Evolutionary conservation across 306 rosid species (phyloP), one percentile per base, ranked within the genome.

Genomic region (Cotoneaster glaucophyllus): DNA sequence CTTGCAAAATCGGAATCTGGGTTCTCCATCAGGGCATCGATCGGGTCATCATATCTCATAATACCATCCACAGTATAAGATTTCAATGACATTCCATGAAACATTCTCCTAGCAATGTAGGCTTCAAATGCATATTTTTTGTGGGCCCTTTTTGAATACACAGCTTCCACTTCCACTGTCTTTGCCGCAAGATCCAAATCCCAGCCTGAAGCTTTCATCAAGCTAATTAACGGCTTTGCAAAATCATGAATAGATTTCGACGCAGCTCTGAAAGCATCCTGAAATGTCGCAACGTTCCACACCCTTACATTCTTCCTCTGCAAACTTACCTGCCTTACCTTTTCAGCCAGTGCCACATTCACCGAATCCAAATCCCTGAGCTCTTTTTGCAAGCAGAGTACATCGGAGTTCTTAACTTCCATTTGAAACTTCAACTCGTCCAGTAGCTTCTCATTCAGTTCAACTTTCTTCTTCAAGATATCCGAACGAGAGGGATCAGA

Each of bases 161-260:
- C 80, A 57, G 67, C 96, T 75, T 73, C 89, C 19, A 31, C 63
- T 76, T 80, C 96, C n/a, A 88, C 81, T 6, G 90, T 79, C 50
- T 70, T 82, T 15, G 81, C 92, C 0, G 93, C 98, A 75, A 29
- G 62, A 79, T 90, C 89, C 71, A 91, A 87, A 81, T 93, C 90
- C 98, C 98, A 93, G 34, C 96, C 90, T 1, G 97, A 82, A 79
- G 90, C 93, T 80, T 88, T 91, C 97, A 91, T 86, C 86, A 91
- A 79, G 70, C 83, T 79, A 65, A 91, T 91, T 39, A 93, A 75
- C 4, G 97, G 91, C 82, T 90, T 93, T 8, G 94, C 93, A 37
- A 91, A 93, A 85, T 91, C 94, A 79, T 91, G 97, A 59, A 93
- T 77, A 56, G 91, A 90, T 76, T 87, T 87, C 0, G 88, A 85